These are phyloP conservation scores for Cladosporium austrohemisphaericum DNA, from an alignment of 2,329 filamentous ascomycete species.

Conservation along the genomic window DNA sequence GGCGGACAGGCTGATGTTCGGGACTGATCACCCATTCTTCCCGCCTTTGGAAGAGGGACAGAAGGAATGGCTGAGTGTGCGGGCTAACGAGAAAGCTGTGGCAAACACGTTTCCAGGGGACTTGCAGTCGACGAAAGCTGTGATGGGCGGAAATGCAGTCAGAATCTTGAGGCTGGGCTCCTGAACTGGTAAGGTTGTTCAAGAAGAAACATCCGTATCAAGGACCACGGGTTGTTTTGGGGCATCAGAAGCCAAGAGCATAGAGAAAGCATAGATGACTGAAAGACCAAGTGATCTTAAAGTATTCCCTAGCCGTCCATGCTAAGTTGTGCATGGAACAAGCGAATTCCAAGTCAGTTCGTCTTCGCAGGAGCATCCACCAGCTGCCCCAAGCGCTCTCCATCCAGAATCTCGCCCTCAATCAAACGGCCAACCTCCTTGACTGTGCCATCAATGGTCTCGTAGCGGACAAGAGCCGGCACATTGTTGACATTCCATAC, in stretches of 20 bases:
- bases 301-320: too few relatives aligned
- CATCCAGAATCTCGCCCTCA: slow-evolving; percentile 22
- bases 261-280: too few relatives aligned
- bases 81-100: slow-evolving; percentile 56
- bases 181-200: too few relatives aligned
- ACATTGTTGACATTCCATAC: slow-evolving; percentile 18
- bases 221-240: too few relatives aligned
- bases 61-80: slow-evolving; percentile 67
- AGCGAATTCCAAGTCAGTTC: too few relatives aligned
- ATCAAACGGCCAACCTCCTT: slow-evolving; percentile 20
- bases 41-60: slow-evolving; percentile 64
- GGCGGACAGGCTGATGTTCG: slow-evolving; percentile 68
- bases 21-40: slow-evolving; percentile 81
- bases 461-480: slow-evolving; percentile 19
- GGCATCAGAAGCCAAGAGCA: too few relatives aligned
- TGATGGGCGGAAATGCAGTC: slow-evolving; percentile 60
- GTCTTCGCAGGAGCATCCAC: too few relatives aligned
- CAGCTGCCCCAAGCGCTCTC: slow-evolving; percentile 3
- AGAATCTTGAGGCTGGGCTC: slow-evolving; percentile 44
- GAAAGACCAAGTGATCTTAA: too few relatives aligned
- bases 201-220: too few relatives aligned
- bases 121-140: slow-evolving; percentile 46
- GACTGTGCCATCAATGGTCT: slow-evolving; percentile 11
- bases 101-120: slow-evolving; percentile 48
- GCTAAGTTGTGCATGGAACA: too few relatives aligned